Evolutionary conservation across 768 basidiomycete species (phyloP).

Genomic region (Chlorophyllum brunneum): DNA sequence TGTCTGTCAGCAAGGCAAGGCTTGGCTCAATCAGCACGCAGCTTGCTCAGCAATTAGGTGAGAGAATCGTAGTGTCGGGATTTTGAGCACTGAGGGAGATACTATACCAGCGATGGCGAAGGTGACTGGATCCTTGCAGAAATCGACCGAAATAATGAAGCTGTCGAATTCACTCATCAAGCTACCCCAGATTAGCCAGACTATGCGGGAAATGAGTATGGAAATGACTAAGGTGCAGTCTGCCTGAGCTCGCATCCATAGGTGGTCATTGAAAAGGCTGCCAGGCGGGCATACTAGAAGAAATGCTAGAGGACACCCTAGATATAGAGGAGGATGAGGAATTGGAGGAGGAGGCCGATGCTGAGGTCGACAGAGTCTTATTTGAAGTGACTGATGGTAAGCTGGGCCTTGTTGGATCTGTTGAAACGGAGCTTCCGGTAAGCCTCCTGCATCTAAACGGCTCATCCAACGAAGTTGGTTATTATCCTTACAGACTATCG

Average conservation of each 20-base stretch:
- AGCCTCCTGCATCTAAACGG: conserved; percentile 25
- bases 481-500: conserved; percentile 39
- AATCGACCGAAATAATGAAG: conserved; percentile 99
- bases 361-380: conserved; percentile 94
- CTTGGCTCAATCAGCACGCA: conserved; percentile 89
- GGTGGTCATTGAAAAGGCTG: not conserved
- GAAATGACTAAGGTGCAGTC: conserved; percentile 93
- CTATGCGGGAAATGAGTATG: conserved; percentile 98
- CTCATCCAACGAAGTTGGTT: not conserved
- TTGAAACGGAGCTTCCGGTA: conserved; percentile 73
- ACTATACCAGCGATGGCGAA: conserved; percentile 78
- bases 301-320: conserved; percentile 94
- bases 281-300: conserved; percentile 95
- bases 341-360: conserved; percentile 93
- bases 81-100: conserved; percentile 4
- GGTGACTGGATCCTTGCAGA: conserved; percentile 96
- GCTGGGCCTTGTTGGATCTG: conserved; percentile 79
- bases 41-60: conserved; percentile 88
- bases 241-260: not conserved
- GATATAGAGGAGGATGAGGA: conserved; percentile 94
- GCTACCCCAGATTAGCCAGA: conserved; percentile 86
- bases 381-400: conserved; percentile 96
- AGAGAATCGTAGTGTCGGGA: conserved; percentile 23
- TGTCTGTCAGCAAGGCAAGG: conserved; percentile 90
- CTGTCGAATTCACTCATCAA: conserved; percentile 90